A percentile compares a stretch with the other conserved stretches of the same genome.
These are phyloP conservation scores for Funneliformis mosseae DNA, from an alignment of 192 early-diverging fungal species.

Conservation along the genomic window DNA sequence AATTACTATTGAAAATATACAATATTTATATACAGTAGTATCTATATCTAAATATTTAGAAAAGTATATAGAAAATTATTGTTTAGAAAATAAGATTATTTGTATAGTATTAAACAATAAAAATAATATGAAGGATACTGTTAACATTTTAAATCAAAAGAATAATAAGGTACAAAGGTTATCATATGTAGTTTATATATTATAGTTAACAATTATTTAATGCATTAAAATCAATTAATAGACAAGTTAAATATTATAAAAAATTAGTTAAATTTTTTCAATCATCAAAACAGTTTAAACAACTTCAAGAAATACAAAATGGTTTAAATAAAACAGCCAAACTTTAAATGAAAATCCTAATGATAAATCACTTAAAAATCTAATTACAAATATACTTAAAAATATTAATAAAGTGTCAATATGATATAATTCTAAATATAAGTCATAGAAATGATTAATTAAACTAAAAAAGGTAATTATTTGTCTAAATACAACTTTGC, in stretches of 20 bases:
- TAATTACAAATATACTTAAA: background rate
- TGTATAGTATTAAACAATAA: background rate
- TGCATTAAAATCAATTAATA: background rate
- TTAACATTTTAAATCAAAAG: background rate
- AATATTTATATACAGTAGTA: background rate
- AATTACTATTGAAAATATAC: background rate
- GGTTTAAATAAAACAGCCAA: too few species aligned
- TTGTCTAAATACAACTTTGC: background rate
- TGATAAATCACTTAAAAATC: background rate
- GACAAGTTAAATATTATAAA: background rate
- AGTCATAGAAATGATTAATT: too few species aligned
- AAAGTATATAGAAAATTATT: background rate
- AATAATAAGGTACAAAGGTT: background rate
- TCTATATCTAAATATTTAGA: background rate
- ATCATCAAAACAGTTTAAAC: background rate
- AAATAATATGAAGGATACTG: background rate
- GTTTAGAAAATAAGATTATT: background rate
- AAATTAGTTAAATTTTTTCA: background rate
- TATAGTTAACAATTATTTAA: background rate
- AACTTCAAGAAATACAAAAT: too few species aligned
- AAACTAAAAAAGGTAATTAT: too few species aligned
- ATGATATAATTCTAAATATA: too few species aligned
- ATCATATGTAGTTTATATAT: background rate
- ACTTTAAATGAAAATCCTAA: background rate
- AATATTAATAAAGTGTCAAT: background rate